Percentiles rank a stretch among this genome's conserved stretches.
Conservation (phyloP, 352 stramenopile genomes). For the Thalassiosira hispida region DNA sequence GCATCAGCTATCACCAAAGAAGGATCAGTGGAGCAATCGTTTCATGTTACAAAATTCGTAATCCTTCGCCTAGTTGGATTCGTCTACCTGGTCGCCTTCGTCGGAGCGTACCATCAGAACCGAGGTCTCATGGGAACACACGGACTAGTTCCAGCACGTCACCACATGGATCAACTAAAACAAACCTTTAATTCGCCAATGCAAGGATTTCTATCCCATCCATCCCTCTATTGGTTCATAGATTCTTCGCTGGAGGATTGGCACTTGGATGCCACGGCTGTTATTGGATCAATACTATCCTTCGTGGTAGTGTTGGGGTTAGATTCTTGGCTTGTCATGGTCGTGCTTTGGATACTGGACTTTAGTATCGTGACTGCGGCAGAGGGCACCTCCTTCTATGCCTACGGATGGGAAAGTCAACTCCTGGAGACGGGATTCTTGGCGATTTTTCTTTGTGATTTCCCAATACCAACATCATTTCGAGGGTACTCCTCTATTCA, state of each 20-base stretch:
- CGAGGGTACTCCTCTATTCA: too few species aligned
- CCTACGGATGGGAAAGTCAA: slow-evolving; percentile 84
- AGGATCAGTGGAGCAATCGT: slow-evolving; percentile 20
- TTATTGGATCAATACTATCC: slow-evolving; percentile 33
- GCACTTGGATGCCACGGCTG: slow-evolving; percentile 21
- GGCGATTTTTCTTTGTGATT: slow-evolving; percentile 75
- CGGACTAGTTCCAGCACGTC: slow-evolving; percentile 47
- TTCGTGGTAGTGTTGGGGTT: slow-evolving; percentile 43
- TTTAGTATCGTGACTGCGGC: slow-evolving; percentile 73
- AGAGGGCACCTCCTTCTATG: slow-evolving; percentile 70
- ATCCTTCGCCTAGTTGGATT: slow-evolving; percentile 72
- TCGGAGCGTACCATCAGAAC: slow-evolving; percentile 72
- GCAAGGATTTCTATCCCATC: slow-evolving; percentile 53
- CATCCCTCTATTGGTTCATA: slow-evolving; percentile 62
- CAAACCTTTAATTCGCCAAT: slow-evolving; percentile 14
- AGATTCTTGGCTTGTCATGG: slow-evolving; percentile 48
- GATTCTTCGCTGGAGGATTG: slow-evolving; percentile 33
- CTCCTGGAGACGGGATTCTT: slow-evolving; percentile 82
- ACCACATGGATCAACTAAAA: slow-evolving; percentile 28
- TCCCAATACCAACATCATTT: slow-evolving; percentile 16
- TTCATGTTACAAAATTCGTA: slow-evolving; percentile 57
- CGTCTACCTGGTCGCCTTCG: slow-evolving; percentile 81
- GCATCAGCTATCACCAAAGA: too few species aligned
- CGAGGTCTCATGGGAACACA: slow-evolving; percentile 68
- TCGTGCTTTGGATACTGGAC: slow-evolving; percentile 72